Conservation (phyloP, 2,329 filamentous ascomycete species). For the Penicillium concentricum region DNA sequence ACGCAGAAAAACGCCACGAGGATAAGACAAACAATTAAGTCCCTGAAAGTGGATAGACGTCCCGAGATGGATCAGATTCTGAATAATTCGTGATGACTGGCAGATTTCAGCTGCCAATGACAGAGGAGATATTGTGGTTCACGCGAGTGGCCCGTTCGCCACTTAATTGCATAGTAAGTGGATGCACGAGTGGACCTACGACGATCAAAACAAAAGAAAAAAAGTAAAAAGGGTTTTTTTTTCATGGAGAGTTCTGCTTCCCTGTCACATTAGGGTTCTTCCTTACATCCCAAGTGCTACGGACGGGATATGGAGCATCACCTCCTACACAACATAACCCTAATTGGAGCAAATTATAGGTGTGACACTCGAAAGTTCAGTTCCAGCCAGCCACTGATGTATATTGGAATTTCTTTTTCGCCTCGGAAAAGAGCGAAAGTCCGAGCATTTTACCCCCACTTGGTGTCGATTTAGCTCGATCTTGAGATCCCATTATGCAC, state of each 20-base stretch:
- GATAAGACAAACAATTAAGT: not conserved
- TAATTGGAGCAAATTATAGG: not conserved
- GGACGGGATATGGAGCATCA: not conserved
- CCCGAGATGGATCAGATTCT: constrained; percentile 15
- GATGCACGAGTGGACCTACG: constrained; percentile 25
- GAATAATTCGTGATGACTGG: constrained; percentile 18
- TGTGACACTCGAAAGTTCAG: not conserved
- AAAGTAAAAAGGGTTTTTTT: not conserved
- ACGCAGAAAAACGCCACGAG: constrained; percentile 4
- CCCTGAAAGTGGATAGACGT: constrained; percentile 4
- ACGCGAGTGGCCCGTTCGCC: constrained; percentile 17
- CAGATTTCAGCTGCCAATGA: constrained; percentile 17
- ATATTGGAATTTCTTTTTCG: not conserved
- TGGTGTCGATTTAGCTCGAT: constrained; percentile 16
- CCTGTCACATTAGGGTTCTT: not conserved
- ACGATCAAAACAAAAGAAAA: constrained; percentile 12
- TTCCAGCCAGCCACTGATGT: constrained; percentile 15
- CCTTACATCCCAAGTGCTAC: constrained; percentile 2
- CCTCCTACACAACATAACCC: not conserved
- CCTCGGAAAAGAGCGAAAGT: not conserved
- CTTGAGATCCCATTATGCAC: constrained; percentile 8
- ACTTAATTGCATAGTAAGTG: constrained; percentile 18
- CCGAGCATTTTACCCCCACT: constrained; percentile 11
- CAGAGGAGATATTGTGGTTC: constrained; percentile 11
- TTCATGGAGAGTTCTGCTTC: not conserved